phyloP scores from a whole-genome alignment of 2,329 filamentous ascomycete genomes.

The Nothophoma quercina region DNA sequence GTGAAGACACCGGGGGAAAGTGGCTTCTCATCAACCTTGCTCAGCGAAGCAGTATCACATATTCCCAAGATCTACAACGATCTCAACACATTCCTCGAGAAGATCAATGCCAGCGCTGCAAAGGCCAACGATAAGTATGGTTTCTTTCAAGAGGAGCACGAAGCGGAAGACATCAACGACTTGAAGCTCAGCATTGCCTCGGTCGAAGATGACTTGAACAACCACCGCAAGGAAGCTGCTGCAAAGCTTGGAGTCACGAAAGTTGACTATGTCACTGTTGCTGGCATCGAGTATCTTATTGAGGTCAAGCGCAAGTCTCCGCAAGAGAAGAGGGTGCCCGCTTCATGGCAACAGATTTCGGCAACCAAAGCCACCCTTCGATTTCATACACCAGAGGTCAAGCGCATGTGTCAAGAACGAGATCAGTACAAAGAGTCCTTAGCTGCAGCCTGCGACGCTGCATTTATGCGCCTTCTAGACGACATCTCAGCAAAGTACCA shows the following conservation, averaged over 20 bases:
- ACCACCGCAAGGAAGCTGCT: slow-evolving; percentile 75
- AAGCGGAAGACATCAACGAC: slow-evolving; percentile 87
- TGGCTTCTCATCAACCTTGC: slow-evolving; percentile 74
- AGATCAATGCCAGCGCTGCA: slow-evolving; percentile 84
- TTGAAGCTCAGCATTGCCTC: slow-evolving; percentile 93
- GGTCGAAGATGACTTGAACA: slow-evolving; percentile 86
- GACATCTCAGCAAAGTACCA: slow-evolving; percentile 87
- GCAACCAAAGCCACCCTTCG: slow-evolving; percentile 91
- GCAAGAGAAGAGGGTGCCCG: slow-evolving; percentile 84
- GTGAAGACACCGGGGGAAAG: slow-evolving; percentile 70
- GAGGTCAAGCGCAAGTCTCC: slow-evolving; percentile 77
- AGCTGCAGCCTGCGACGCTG: slow-evolving; percentile 86
- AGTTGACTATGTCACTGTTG: slow-evolving; percentile 80
- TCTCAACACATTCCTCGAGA: slow-evolving; percentile 78
- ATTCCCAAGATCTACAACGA: slow-evolving; percentile 79
- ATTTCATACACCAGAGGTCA: slow-evolving; percentile 92
- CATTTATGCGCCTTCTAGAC: slow-evolving; percentile 75
- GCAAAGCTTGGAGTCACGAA: slow-evolving; percentile 74
- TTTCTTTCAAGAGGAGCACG: slow-evolving; percentile 88
- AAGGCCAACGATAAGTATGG: slow-evolving; percentile 89
- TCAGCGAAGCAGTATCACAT: slow-evolving; percentile 75
- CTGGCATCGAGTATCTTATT: slow-evolving; percentile 93
- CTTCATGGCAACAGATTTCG: slow-evolving; percentile 93
- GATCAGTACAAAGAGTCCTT: slow-evolving; percentile 96
- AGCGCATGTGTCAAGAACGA: slow-evolving; percentile 81